phyloP scores from a whole-genome alignment of 441 rosid genomes.

The Gossypium davidsonii region DNA sequence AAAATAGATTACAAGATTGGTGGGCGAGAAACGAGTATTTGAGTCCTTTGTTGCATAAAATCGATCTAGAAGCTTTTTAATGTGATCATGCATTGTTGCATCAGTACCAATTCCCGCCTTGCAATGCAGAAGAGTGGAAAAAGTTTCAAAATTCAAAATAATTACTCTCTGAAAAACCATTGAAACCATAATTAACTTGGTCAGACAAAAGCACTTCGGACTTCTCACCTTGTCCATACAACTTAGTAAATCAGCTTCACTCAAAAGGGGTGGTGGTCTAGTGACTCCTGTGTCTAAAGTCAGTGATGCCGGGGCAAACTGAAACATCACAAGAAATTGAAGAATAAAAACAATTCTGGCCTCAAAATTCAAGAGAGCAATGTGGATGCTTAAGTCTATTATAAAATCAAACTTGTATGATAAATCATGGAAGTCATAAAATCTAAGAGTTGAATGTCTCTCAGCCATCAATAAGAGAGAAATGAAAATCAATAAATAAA shows the following conservation, averaged over 20 bases:
- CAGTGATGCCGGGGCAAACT: conserved; percentile 74
- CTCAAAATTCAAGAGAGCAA: conserved; percentile 8
- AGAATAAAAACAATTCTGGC: conserved; percentile 1
- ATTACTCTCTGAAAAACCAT: neutral
- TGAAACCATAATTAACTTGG: conserved; percentile 15
- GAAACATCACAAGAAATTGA: conserved; percentile 33
- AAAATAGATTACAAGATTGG: conserved; percentile 61
- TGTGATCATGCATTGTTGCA: conserved; percentile 99
- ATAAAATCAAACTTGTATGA: neutral
- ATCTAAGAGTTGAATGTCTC: neutral
- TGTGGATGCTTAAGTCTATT: conserved; percentile 2
- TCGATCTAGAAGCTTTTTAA: conserved; percentile 92
- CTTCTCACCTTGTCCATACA: conserved; percentile 93
- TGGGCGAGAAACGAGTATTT: conserved; percentile 80
- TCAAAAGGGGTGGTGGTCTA: conserved; percentile 80
- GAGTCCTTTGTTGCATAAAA: conserved; percentile 88
- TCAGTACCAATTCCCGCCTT: conserved; percentile 98
- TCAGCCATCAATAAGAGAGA: neutral
- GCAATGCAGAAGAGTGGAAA: conserved; percentile 16
- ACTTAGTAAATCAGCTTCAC: conserved; percentile 89
- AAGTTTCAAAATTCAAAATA: neutral
- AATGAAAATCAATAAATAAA: neutral
- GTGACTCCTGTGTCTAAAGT: conserved; percentile 89
- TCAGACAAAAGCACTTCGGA: neutral
- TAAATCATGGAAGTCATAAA: neutral